Evolutionary conservation across 306 rosid genomes (phyloP).

Genomic region (Quercus gilva): DNA sequence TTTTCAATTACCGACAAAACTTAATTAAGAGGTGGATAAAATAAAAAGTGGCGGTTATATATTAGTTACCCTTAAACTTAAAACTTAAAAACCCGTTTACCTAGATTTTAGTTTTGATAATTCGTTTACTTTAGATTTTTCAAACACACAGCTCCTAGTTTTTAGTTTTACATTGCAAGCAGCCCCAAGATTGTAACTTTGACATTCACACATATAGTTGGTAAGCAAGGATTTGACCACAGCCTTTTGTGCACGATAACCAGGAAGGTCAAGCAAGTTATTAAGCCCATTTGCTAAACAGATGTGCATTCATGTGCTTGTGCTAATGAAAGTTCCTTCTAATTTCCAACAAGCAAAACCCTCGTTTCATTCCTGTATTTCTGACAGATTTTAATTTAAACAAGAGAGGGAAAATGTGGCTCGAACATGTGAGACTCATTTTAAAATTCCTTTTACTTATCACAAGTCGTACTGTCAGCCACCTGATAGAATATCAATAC

Average conservation of each 20-base stretch:
- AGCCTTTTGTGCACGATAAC: not conserved
- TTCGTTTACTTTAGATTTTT: no score
- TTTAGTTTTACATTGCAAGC: no score
- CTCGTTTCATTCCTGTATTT: conserved; percentile 26
- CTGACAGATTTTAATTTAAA: conserved; percentile 35
- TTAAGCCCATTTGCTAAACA: not conserved
- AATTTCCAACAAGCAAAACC: conserved; percentile 31
- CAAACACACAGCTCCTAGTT: no score
- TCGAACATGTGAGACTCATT: conserved; percentile 46
- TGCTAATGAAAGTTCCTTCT: conserved; percentile 47
- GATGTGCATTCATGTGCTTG: not conserved
- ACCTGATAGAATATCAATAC: conserved; percentile 23
- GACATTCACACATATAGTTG: not conserved
- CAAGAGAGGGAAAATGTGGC: conserved; percentile 19
- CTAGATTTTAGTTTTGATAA: no score
- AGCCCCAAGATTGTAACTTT: no score
- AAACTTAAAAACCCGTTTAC: no score
- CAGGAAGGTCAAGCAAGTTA: not conserved
- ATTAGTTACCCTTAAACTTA: no score
- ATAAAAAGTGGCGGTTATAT: no score
- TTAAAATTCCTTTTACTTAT: conserved; percentile 17
- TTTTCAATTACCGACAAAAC: no score
- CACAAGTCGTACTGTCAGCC: conserved; percentile 43
- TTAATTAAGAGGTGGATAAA: no score
- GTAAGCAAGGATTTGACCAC: not conserved